Conservation (phyloP, 2,329 filamentous ascomycete genomes). For the Cladosporium cucumerinum region DNA sequence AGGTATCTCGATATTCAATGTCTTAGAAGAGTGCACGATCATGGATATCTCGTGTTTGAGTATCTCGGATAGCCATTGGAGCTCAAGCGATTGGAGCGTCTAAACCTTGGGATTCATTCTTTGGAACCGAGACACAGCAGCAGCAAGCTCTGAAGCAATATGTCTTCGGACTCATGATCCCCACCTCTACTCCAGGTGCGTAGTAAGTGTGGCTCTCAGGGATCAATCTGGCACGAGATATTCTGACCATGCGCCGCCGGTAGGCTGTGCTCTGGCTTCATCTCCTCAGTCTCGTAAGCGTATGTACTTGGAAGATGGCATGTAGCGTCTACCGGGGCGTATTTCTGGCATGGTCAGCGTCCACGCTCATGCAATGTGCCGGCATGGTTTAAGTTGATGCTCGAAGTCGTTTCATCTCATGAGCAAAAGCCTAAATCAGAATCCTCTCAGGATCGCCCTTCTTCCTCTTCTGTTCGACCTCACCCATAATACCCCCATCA, state of each 20-base stretch:
- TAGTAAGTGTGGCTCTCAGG: background rate
- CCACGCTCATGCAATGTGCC: background rate
- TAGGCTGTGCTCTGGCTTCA: background rate
- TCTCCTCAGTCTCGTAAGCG: background rate
- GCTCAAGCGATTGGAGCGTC: background rate
- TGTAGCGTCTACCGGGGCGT: background rate
- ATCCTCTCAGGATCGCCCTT: conserved; percentile 37
- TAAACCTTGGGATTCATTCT: background rate
- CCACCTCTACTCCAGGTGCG: background rate
- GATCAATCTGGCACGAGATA: background rate
- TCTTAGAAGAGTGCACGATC: background rate
- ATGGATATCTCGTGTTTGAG: background rate
- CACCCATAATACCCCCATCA: conserved; percentile 30
- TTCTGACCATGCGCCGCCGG: background rate
- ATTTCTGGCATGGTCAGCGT: background rate
- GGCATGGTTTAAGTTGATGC: background rate
- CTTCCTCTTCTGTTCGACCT: conserved; percentile 30
- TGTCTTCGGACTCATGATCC: no score
- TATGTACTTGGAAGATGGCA: background rate
- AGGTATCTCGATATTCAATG: background rate
- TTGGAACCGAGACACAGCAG: background rate
- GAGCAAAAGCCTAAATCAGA: conserved; percentile 26
- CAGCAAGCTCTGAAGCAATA: background rate
- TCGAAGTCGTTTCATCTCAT: no score
- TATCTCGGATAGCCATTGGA: background rate